A percentile compares a stretch with the other conserved stretches of the same genome.
These are phyloP conservation scores for Phaseolus coccineus DNA, from an alignment of 331 rosid species.

Conservation along the genomic window DNA sequence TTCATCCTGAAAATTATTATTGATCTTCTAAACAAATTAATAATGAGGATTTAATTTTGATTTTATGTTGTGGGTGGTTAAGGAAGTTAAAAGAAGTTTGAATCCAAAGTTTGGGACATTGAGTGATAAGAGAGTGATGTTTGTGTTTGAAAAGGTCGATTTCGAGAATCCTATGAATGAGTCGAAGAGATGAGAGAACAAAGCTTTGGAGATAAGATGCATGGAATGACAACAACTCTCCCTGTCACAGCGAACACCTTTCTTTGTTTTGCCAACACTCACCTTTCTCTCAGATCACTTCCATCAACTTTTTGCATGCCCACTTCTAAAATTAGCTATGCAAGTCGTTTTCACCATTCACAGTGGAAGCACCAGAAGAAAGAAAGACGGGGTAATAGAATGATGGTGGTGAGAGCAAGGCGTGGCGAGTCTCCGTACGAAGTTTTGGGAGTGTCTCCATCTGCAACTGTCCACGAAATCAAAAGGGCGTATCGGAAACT, in stretches of 20 bases:
- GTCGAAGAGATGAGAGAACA: constrained; percentile 24
- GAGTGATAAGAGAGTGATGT: background rate
- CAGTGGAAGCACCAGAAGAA: constrained; percentile 23
- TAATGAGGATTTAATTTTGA: background rate
- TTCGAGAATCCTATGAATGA: constrained; percentile 14
- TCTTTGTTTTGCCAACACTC: constrained; percentile 26
- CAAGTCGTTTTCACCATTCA: constrained; percentile 10
- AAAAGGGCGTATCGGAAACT: constrained; percentile 93
- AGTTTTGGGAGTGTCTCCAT: constrained; percentile 81
- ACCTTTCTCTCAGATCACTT: constrained; percentile 50
- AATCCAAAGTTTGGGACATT: background rate
- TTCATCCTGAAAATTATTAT: no score
- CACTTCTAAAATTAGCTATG: constrained; percentile 34
- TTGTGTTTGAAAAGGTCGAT: background rate
- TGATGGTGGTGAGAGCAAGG: constrained; percentile 49
- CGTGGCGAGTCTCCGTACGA: constrained; percentile 82
- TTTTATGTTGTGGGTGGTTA: background rate
- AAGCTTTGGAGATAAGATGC: constrained; percentile 41
- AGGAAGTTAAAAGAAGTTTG: background rate
- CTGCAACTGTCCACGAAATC: constrained; percentile 70
- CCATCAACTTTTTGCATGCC: constrained; percentile 48
- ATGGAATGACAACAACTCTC: constrained; percentile 48
- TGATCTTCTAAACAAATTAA: no score
- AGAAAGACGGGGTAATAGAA: constrained; percentile 31
- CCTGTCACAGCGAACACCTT: constrained; percentile 44